Evolutionary conservation across 768 basidiomycete species (phyloP).

Genomic region (Termitomyces bulborhizus): DNA sequence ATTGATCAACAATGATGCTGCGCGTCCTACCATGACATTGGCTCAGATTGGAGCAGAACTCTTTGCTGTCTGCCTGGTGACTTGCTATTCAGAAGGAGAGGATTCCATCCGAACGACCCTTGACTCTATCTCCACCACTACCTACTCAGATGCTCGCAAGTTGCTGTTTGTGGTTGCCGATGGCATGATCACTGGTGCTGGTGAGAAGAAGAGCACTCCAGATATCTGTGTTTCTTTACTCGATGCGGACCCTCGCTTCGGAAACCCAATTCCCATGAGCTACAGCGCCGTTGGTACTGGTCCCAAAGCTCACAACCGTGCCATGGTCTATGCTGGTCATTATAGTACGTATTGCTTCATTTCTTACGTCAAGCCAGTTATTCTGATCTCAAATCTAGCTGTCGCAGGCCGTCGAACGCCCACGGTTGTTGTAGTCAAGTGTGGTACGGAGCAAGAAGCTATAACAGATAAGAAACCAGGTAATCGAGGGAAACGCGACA

Average conservation of each 20-base stretch:
- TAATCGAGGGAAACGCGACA: conserved; percentile 97
- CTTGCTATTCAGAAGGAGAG: conserved; percentile 97
- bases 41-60: conserved; percentile 92
- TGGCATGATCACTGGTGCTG: conserved; percentile 97
- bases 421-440: conserved; percentile 92
- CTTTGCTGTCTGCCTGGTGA: conserved; percentile 92
- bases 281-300: conserved; percentile 91
- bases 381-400: conserved; percentile 31
- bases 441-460: conserved; percentile 86
- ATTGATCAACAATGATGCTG: conserved; percentile 40
- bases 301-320: conserved; percentile 84
- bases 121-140: conserved; percentile 88
- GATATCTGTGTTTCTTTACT: conserved; percentile 91
- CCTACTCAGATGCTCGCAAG: conserved; percentile 89
- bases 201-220: conserved; percentile 93
- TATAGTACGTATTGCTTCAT: conserved; percentile 62
- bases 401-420: conserved; percentile 89
- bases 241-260: conserved; percentile 92
- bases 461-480: conserved; percentile 87
- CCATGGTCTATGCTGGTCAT: conserved; percentile 99
- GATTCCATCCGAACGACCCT: conserved; percentile 87
- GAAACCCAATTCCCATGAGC: conserved; percentile 92
- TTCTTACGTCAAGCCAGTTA: neutral
- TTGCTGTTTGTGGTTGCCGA: conserved; percentile 93
- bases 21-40: conserved; percentile 70